Evolutionary conservation across 1,284 basidiomycete species (phyloP).

Genomic region (Coniferiporia sulphurascens): DNA sequence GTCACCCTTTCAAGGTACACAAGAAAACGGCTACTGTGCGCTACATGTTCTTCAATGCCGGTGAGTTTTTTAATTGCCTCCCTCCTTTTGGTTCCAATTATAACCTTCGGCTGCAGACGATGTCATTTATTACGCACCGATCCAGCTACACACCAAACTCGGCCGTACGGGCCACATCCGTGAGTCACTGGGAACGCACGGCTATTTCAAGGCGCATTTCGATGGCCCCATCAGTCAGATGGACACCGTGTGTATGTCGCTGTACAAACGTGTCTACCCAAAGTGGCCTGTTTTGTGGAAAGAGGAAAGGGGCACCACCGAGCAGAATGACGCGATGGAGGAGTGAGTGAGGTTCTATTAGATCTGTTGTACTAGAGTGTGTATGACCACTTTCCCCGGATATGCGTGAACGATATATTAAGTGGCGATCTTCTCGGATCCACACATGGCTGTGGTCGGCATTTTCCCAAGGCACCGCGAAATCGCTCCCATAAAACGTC

Average conservation of each 20-base stretch:
- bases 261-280: slow-evolving; percentile 90
- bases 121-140: slow-evolving; percentile 89
- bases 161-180: slow-evolving; percentile 90
- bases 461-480: background rate
- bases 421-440: background rate
- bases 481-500: background rate
- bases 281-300: slow-evolving; percentile 67
- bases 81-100: background rate
- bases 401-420: background rate
- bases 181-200: slow-evolving; percentile 95
- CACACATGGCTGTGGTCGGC: background rate
- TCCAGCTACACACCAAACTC: slow-evolving; percentile 90
- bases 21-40: slow-evolving; percentile 96
- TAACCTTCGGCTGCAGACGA: slow-evolving; percentile 53
- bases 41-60: slow-evolving; percentile 97
- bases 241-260: slow-evolving; percentile 89
- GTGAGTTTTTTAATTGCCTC: slow-evolving; percentile 34
- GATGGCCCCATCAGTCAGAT: slow-evolving; percentile 95
- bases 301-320: background rate
- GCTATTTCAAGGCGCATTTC: slow-evolving; percentile 97
- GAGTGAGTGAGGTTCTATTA: slow-evolving; percentile 6
- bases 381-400: background rate
- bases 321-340: slow-evolving; percentile 24
- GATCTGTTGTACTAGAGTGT: background rate
- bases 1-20: slow-evolving; percentile 97